Conservation (phyloP, 257 asterid species). For the Leonotis leonurus region DNA sequence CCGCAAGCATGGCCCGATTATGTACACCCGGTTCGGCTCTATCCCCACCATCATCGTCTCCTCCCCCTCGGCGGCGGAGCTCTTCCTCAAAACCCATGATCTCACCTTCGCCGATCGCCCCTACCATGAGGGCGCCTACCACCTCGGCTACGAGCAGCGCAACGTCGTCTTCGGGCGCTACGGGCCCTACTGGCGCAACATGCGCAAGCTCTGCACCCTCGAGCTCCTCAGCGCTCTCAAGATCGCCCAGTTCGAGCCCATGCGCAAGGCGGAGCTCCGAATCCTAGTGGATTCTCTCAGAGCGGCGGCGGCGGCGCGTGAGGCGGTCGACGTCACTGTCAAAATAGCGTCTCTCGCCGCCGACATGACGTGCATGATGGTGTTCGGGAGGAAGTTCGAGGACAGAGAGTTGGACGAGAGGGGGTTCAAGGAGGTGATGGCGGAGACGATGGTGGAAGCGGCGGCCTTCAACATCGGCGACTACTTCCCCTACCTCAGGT, state of each 20-base stretch:
- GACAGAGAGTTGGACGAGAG: too few species aligned
- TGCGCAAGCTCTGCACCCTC: conserved; percentile 25
- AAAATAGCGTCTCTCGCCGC: neutral
- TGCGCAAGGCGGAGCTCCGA: conserved; percentile 26
- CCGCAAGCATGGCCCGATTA: conserved; percentile 21
- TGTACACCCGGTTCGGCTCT: conserved; percentile 17
- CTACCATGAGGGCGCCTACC: neutral
- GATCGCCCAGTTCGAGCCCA: conserved; percentile 17
- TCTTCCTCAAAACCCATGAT: conserved; percentile 17
- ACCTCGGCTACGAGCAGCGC: neutral
- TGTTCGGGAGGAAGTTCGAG: too few species aligned
- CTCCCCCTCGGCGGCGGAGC: conserved; percentile 20
- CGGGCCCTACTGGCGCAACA: conserved; percentile 32
- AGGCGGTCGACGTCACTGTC: conserved; percentile 16
- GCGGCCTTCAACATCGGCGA: too few species aligned
- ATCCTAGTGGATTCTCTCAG: conserved; percentile 4
- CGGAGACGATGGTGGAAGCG: too few species aligned
- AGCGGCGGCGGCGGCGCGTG: neutral
- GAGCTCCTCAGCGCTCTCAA: conserved; percentile 17
- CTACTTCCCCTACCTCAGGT: too few species aligned
- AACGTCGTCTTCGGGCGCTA: conserved; percentile 9
- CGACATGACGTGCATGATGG: conserved; percentile 26
- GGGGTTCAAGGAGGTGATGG: too few species aligned
- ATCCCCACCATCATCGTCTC: neutral
- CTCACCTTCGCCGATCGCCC: conserved; percentile 20